Evolutionary conservation across 2,329 filamentous ascomycete genomes (phyloP), one percentile per base, ranked within the genome.

Genomic region (Orbilia brochopaga): DNA sequence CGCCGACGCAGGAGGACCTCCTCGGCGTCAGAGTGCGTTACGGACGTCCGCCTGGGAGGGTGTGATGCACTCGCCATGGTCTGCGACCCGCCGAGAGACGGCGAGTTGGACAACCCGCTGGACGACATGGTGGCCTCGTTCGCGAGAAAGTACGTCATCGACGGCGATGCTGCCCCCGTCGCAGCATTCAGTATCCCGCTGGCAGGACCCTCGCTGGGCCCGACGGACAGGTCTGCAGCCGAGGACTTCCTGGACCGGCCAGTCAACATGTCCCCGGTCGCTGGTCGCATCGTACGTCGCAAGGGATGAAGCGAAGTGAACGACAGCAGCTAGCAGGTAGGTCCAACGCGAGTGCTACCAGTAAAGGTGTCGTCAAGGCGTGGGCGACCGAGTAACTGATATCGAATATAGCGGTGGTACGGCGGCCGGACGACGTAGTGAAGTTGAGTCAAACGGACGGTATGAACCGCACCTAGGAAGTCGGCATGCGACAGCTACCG

Each of bases 91-190:
- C 32, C 73, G 21, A 73, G 42, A 52, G 50, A 78, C 11, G n/a
- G 37, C 75, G 21, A 76, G 77, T 51, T 79, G 77, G 56, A 80
- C 76, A 51, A 80, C 79, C 10, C 69, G 27, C 63, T 65, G 19
- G 59, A 40, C 42, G 51, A 65, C 69, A 85, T 78, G 10, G 81
- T 78, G 51, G 82, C 80, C 77, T 85, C 84, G 74, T 84, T 82
- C 75, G 81, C 81, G 55, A 85, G 76, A 73, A 83, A 81, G 74
- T 83, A 85, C 59, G 82, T 83, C 82, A 85, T 84, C 53, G 83
- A 82, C 59, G 80, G 80, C 73, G 75, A 76, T 46, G 77, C 73
- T 15, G 37, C 37, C 4, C 5, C 37, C 13, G 37, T 42, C 11
- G 65, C 65, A 40, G 65, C 73, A 7, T 69, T 62, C 40, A 65